phyloP scores from a whole-genome alignment of 2,329 filamentous ascomycete species.

The Arachnomyces sp. region DNA sequence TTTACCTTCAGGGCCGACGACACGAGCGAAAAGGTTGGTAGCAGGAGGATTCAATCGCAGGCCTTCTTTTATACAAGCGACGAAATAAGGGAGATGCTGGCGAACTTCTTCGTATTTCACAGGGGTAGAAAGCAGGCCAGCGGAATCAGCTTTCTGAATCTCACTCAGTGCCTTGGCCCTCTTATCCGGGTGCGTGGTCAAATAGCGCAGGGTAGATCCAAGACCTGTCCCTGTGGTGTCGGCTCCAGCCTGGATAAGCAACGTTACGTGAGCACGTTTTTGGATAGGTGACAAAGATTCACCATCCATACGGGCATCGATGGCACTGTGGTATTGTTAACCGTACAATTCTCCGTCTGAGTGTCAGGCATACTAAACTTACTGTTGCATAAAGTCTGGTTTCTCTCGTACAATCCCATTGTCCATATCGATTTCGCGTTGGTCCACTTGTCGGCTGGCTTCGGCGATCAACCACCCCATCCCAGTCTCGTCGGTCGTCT shows the following conservation, averaged over 20 bases:
- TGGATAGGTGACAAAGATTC: constrained; percentile 22
- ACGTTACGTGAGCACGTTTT: constrained; percentile 29
- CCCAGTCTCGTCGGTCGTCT: constrained; percentile 20
- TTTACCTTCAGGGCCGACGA: constrained; percentile 23
- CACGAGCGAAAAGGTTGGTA: constrained; percentile 21
- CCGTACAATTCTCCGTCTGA: not conserved
- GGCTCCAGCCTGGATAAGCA: constrained; percentile 32
- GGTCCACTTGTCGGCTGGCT: constrained; percentile 25
- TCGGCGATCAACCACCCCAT: constrained; percentile 34
- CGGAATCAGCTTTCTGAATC: constrained; percentile 15
- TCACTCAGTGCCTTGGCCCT: constrained; percentile 12
- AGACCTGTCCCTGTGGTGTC: constrained; percentile 30
- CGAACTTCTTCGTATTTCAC: constrained; percentile 19
- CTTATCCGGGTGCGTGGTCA: constrained; percentile 14
- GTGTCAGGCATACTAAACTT: constrained; percentile 5
- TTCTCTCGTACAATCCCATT: constrained; percentile 9
- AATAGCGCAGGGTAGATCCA: constrained; percentile 24
- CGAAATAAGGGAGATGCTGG: constrained; percentile 24
- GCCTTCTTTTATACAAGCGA: constrained; percentile 29
- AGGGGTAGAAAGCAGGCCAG: constrained; percentile 4
- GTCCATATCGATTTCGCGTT: constrained; percentile 16
- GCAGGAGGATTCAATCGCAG: constrained; percentile 22
- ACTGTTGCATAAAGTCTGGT: constrained; percentile 30
- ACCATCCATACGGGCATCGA: constrained; percentile 25
- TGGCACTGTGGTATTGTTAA: constrained; percentile 15